A percentile compares a stretch with the other conserved stretches of the same genome.
Evolutionary conservation across 73 alveolate species (phyloP).

Genomic region (Tetrahymena elliotti): DNA sequence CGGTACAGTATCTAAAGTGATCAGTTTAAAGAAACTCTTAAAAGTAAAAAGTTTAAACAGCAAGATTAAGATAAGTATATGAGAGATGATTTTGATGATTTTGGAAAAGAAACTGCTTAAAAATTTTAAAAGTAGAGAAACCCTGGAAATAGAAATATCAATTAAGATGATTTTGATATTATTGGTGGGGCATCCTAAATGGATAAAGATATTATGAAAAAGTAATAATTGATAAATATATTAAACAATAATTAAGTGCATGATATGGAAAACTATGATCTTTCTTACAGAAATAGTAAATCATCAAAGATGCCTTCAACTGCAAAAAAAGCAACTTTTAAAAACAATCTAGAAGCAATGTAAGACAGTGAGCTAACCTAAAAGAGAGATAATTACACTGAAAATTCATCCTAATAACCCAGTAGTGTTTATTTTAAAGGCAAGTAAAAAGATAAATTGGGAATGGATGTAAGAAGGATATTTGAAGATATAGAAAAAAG

Average conservation of each 20-base stretch:
- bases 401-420: neutral
- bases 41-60: neutral
- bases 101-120: neutral
- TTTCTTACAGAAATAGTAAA: neutral
- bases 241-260: neutral
- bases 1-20: neutral
- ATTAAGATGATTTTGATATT: neutral
- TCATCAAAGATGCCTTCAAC: neutral
- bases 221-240: neutral
- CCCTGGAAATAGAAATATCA: neutral
- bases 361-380: neutral
- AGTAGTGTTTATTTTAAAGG: neutral
- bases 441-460: neutral
- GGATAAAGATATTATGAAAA: neutral
- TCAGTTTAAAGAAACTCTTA: neutral
- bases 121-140: neutral
- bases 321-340: neutral
- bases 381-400: neutral
- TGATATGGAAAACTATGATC: neutral
- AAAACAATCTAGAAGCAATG: neutral
- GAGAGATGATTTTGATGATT: neutral
- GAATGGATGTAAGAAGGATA: neutral
- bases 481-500: neutral
- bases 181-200: neutral
- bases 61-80: neutral